A percentile compares a stretch with the other conserved stretches of the same genome.
Conservation (phyloP, 1,139 yeast species). For the Debaryomyces robertsiae region DNA sequence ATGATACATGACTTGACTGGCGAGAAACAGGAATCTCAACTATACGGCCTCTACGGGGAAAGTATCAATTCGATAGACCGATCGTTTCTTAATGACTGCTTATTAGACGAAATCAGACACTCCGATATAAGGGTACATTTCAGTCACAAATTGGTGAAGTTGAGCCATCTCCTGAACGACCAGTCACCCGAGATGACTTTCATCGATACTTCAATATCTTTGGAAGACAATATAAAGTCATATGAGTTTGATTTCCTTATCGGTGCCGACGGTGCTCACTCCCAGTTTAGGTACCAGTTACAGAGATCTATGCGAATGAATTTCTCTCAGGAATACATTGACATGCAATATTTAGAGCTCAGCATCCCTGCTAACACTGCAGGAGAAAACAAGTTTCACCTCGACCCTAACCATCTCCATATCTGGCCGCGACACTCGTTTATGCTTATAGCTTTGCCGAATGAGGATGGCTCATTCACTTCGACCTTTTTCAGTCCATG, state of each 20-base stretch:
- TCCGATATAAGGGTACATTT: conserved; percentile 52
- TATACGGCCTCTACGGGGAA: conserved; percentile 84
- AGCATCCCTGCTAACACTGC: conserved; percentile 60
- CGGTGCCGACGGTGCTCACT: conserved; percentile 89
- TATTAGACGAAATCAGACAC: conserved; percentile 60
- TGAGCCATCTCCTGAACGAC: conserved; percentile 28
- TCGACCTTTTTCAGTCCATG: conserved; percentile 89
- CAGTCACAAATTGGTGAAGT: conserved; percentile 55
- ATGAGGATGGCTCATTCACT: conserved; percentile 83
- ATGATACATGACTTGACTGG: conserved; percentile 83
- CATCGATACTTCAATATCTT: conserved; percentile 16
- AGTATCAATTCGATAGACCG: conserved; percentile 85
- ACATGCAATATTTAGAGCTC: conserved; percentile 81
- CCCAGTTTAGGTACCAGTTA: conserved; percentile 70
- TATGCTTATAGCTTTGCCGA: conserved; percentile 91
- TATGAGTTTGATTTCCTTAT: conserved; percentile 59
- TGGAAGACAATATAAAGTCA: conserved; percentile 17
- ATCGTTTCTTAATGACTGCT: conserved; percentile 60
- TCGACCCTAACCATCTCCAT: conserved; percentile 80
- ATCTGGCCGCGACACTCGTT: conserved; percentile 89
- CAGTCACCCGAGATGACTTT: conserved; percentile 30
- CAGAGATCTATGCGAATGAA: conserved; percentile 72
- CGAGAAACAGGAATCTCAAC: conserved; percentile 60
- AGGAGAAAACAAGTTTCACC: conserved; percentile 35
- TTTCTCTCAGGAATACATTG: conserved; percentile 74